Conservation (phyloP, 2,329 filamentous ascomycete genomes). For the Trichoderma cornu-damae region DNA sequence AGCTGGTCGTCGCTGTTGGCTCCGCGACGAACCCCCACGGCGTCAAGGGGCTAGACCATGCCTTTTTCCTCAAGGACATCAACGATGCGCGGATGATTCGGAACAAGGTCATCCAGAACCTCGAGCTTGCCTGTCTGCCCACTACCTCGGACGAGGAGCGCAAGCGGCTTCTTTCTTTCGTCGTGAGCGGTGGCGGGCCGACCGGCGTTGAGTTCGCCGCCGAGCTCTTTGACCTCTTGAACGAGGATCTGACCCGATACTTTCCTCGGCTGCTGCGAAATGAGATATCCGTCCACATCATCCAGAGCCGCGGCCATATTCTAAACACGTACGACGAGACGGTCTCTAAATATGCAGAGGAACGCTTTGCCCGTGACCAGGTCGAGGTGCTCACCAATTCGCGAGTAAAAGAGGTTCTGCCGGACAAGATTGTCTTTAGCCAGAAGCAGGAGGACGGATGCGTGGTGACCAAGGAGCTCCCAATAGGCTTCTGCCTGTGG, state of each 20-base stretch:
- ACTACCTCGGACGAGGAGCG: conserved; percentile 87
- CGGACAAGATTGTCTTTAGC: conserved; percentile 82
- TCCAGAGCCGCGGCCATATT: conserved; percentile 91
- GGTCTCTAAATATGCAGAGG: conserved; percentile 85
- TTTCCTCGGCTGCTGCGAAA: conserved; percentile 92
- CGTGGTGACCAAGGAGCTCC: conserved; percentile 81
- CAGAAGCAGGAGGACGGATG: conserved; percentile 72
- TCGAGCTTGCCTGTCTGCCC: conserved; percentile 87
- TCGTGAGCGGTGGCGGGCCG: conserved; percentile 90
- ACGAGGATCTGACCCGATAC: conserved; percentile 79
- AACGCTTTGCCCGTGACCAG: conserved; percentile 83
- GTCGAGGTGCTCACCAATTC: conserved; percentile 91
- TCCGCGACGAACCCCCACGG: conserved; percentile 93
- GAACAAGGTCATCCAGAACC: conserved; percentile 80
- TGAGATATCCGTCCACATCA: conserved; percentile 95
- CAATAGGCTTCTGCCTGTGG: conserved; percentile 95
- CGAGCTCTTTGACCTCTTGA: conserved; percentile 91
- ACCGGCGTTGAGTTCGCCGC: conserved; percentile 98
- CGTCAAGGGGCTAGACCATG: conserved; percentile 89
- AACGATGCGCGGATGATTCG: conserved; percentile 85
- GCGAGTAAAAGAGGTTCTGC: conserved; percentile 79
- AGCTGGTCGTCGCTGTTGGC: conserved; percentile 86
- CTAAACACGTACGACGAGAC: conserved; percentile 97
- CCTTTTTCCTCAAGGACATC: conserved; percentile 92
- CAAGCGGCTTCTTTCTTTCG: conserved; percentile 82